phyloP scores from a whole-genome alignment of 176 grass and related monocot species.

The Zea luxurians region DNA sequence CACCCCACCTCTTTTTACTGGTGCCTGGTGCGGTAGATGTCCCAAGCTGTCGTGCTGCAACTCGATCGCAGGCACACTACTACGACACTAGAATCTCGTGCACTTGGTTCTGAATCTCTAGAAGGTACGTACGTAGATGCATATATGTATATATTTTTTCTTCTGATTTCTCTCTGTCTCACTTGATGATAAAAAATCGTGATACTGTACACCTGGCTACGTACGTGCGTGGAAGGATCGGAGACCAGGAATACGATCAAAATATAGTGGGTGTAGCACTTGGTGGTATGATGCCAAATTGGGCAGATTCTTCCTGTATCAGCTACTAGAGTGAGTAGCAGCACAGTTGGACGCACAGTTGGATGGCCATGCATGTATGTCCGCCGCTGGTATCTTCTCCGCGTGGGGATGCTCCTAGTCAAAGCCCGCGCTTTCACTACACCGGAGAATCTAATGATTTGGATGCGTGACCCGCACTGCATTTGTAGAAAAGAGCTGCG shows the following conservation, averaged over 20 bases:
- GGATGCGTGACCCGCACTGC: background rate
- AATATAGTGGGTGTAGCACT: conserved; percentile 26
- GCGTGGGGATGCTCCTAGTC: background rate
- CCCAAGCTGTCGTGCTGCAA: conserved; percentile 2
- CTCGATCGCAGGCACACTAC: conserved; percentile 22
- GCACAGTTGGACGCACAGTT: background rate
- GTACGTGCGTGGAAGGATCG: background rate
- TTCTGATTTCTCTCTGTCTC: background rate
- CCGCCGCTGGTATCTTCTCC: conserved; percentile 45
- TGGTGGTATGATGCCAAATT: conserved; percentile 35
- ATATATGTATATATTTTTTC: background rate
- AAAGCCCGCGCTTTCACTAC: conserved; percentile 18
- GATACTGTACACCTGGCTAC: background rate
- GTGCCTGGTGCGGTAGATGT: conserved; percentile 25
- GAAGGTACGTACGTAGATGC: background rate
- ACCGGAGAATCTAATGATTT: conserved; percentile 42
- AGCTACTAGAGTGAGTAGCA: background rate
- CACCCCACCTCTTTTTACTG: background rate
- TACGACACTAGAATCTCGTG: background rate
- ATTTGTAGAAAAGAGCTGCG: background rate
- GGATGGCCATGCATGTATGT: background rate
- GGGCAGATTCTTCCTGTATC: conserved; percentile 36
- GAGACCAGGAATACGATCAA: background rate
- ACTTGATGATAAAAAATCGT: background rate
- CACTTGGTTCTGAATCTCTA: background rate